Conservation (phyloP, 306 rosid genomes). For the Begonia peltatifolia region DNA sequence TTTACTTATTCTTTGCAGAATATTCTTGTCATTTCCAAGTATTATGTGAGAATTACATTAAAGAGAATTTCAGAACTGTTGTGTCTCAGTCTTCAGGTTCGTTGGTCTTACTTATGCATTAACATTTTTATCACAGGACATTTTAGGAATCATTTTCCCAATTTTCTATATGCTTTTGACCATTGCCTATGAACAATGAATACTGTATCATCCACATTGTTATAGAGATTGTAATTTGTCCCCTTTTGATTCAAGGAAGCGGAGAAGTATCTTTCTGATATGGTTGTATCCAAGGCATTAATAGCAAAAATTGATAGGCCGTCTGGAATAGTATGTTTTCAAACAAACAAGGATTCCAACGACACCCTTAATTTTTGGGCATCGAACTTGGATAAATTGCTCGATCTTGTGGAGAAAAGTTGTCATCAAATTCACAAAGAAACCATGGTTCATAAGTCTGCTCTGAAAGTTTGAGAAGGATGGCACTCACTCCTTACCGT, state of each 20-base stretch:
- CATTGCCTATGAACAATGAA: no score
- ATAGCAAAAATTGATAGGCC: slow-evolving; percentile 94
- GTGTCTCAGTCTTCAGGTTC: slow-evolving; percentile 69
- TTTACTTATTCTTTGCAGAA: slow-evolving; percentile 33
- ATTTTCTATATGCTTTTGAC: no score
- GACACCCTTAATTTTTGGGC: slow-evolving; percentile 87
- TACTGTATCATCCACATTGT: no score
- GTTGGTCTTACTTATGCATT: slow-evolving; percentile 7
- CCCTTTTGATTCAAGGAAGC: slow-evolving; percentile 43
- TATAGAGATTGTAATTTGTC: neutral
- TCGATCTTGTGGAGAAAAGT: slow-evolving; percentile 92
- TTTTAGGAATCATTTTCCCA: no score
- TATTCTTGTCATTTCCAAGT: slow-evolving; percentile 78
- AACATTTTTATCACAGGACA: no score
- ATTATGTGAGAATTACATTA: slow-evolving; percentile 44
- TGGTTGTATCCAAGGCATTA: slow-evolving; percentile 94
- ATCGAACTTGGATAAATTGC: slow-evolving; percentile 81
- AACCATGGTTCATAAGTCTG: slow-evolving; percentile 90
- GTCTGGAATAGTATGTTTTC: slow-evolving; percentile 67
- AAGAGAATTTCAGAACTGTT: slow-evolving; percentile 66
- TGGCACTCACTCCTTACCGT: slow-evolving; percentile 4
- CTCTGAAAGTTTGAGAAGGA: slow-evolving; percentile 39
- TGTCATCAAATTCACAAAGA: slow-evolving; percentile 98
- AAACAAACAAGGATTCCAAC: slow-evolving; percentile 76
- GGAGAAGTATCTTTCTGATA: slow-evolving; percentile 92